Base-by-base conservation (phyloP, 768 basidiomycete species). In the Sporobolomyces pararoseus region DNA sequence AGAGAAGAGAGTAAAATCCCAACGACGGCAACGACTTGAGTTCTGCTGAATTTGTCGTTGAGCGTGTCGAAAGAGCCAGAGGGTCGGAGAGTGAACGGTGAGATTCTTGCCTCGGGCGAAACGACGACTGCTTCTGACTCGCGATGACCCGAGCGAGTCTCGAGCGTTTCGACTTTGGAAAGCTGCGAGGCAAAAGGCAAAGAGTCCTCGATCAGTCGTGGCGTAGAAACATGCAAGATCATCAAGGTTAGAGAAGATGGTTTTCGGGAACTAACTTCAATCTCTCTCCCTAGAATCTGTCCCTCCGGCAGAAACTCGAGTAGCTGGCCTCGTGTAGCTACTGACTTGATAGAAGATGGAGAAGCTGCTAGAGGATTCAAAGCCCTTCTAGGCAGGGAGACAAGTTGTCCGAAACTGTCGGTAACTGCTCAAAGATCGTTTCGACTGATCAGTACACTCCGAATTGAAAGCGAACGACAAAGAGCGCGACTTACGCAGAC, bases 51-150 rank as follows among this genome's bases (percentile, higher is more conserved):
- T 16, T 4, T 19, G 3, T 59, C 42, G 58, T 10, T 46, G 12
- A 59, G 25, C 13, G 58, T 23, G 42, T 59, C 58, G 42, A 59
- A 59, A 21, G 58, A 59, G 7, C 58, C 58, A 2, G 58, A 59
- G 2, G 58, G 58, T 19, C 58, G n/a, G 5, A 59, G 42, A 16
- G 31, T 46, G 25, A 23, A 13, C 46, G 46, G 3, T 2, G 4
- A 59, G 27, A 6, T 23, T 27, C 13, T 29, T 27, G 39, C 4
- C n/a, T 21, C 7, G 4, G 42, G 39, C 25, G 42, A 59, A 7
- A 7, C n/a, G 17, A 59, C 39, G 29, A 59, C 3, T 2, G 58
- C 58, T 23, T 59, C 58, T 2, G 58, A 59, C 31, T 59, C 58
- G 23, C 58, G 58, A 7, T 29, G 27, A 4, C 58, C 58, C 2